Percentiles rank a stretch among this genome's conserved stretches.
Evolutionary conservation across 2,329 filamentous ascomycete genomes (phyloP).

Genomic region (Zasmidium cellare): DNA sequence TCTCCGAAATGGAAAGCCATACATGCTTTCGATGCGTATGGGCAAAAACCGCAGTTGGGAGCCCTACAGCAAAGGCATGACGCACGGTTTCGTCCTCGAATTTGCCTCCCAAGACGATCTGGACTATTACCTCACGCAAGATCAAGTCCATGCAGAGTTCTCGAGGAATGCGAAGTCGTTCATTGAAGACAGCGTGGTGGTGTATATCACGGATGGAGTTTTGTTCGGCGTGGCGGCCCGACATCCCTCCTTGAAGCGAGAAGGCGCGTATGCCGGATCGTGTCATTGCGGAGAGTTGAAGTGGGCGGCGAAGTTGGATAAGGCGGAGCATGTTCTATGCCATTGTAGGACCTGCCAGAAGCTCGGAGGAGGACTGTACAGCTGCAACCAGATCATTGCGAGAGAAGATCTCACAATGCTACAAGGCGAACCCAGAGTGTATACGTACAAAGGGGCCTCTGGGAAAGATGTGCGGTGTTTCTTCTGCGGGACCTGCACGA

Average conservation of each 20-base stretch:
- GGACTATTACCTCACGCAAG: constrained; percentile 35
- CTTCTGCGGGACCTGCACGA: constrained; percentile 41
- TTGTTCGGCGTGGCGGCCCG: constrained; percentile 32
- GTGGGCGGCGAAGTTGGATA: constrained; percentile 27
- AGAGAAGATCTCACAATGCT: constrained; percentile 30
- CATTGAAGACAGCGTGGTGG: constrained; percentile 35
- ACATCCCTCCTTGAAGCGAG: constrained; percentile 7
- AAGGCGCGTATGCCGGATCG: constrained; percentile 28
- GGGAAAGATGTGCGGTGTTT: constrained; percentile 40
- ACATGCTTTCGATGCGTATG: constrained; percentile 35
- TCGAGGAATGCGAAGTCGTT: constrained; percentile 30
- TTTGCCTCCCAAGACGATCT: constrained; percentile 37
- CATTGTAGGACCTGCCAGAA: constrained; percentile 40
- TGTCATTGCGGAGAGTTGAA: constrained; percentile 37
- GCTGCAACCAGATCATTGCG: constrained; percentile 39
- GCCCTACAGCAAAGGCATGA: constrained; percentile 35
- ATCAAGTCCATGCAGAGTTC: constrained; percentile 35
- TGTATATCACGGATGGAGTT: constrained; percentile 37
- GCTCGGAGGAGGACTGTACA: constrained; percentile 37
- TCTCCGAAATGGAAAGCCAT: constrained; percentile 30
- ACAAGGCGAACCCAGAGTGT: constrained; percentile 30
- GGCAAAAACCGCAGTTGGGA: constrained; percentile 39
- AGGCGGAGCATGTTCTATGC: constrained; percentile 36
- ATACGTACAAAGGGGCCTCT: constrained; percentile 36
- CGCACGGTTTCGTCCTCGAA: constrained; percentile 38